Evolutionary conservation across 2,329 filamentous ascomycete genomes (phyloP), one percentile per base, ranked within the genome.

Genomic region (Colletotrichum musae): DNA sequence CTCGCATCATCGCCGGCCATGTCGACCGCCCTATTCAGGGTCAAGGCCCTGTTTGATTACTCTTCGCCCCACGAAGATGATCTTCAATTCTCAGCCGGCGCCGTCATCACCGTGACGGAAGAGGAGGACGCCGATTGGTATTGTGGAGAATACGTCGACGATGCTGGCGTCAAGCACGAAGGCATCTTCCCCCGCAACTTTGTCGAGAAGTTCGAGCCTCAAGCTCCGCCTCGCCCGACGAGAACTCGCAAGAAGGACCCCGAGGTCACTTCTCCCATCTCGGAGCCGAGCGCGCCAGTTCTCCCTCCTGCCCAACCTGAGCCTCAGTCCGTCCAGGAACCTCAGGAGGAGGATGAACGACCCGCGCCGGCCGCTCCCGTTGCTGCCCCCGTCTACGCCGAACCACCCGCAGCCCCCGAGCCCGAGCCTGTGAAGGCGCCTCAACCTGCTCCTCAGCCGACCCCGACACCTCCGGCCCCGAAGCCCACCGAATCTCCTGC

Each of bases 161-260:
- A 90, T 70, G 82, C 86, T 60, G 96, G 96, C 65, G 82, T 81
- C 72, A 94, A 92, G 81, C 89, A 91, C 78, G 91, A 95, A 77
- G 95, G 95, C 74, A 93, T 98, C 75, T 98, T 98, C 80, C 95
- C 94, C 59, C 92, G 93, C 79, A 99, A 98, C 83, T 99, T 99
- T 79, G 96, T 99, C 77, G 96, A 99, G 82, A 94, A 92, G 82
- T 97, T 94, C 81, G 95, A 98, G 80, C 96, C 96, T 45, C 92
- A 91, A 65, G 92, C 95, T 72, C 96, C 96, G 70, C 94, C 95
- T 70, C 91, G 96, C 68, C 96, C 96, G 67, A 88, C 89, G 72
- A 91, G 96, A 76, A 85, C 89, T 16, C 91, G 93, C 73, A 95
- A 92, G 84, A 93, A 90, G 78, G 90, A 92, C 45, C 68, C 78